phyloP scores from a whole-genome alignment of 1,139 yeast genomes.

The Protomyces inouyei region DNA sequence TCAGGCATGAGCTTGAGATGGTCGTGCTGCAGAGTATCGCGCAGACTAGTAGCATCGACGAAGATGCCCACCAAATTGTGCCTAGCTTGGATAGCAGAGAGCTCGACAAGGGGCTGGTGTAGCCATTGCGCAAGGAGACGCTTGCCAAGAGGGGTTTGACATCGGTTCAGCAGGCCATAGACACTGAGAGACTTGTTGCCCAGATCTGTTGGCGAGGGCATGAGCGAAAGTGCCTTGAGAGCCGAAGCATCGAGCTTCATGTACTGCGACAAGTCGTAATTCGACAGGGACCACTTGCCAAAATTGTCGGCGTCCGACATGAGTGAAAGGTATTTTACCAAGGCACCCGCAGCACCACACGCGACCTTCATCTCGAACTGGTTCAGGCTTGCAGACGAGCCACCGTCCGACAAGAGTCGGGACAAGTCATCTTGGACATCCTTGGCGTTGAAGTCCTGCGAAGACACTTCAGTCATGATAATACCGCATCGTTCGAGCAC shows the following conservation, averaged over 20 bases:
- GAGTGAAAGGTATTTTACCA: conserved; percentile 52
- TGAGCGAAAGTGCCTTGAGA: conserved; percentile 75
- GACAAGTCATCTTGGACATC: conserved; percentile 72
- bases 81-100: conserved; percentile 56
- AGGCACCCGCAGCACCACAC: conserved; percentile 55
- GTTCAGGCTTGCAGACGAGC: conserved; percentile 52
- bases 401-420: conserved; percentile 54
- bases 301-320: conserved; percentile 52
- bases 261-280: conserved; percentile 66
- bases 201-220: conserved; percentile 56
- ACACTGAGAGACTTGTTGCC: conserved; percentile 55
- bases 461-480: conserved; percentile 57
- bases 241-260: conserved; percentile 92
- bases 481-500: conserved; percentile 68
- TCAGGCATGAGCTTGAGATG: conserved; percentile 76
- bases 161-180: conserved; percentile 76
- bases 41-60: conserved; percentile 61
- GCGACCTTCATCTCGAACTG: conserved; percentile 49
- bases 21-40: conserved; percentile 63
- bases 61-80: conserved; percentile 68
- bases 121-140: conserved; percentile 88
- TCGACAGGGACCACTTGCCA: conserved; percentile 51
- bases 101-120: conserved; percentile 80
- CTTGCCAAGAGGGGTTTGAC: conserved; percentile 82
- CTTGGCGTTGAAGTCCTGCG: conserved; percentile 52